A percentile compares a stretch with the other conserved stretches of the same genome.
These are phyloP conservation scores for Lactarius pseudohatsudake DNA, from an alignment of 768 basidiomycete species.

Conservation along the genomic window DNA sequence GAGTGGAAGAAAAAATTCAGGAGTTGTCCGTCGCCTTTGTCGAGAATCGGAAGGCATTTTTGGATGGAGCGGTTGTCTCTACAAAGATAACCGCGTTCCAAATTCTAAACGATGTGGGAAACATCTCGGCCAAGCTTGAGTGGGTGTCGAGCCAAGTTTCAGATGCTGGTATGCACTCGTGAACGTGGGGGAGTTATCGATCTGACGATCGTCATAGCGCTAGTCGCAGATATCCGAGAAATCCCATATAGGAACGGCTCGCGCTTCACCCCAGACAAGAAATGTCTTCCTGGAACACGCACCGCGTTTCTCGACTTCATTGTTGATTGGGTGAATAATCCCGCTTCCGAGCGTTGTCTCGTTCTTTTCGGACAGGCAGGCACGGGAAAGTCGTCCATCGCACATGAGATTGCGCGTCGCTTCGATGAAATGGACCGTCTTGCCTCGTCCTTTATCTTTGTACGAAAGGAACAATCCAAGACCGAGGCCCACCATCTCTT, in stretches of 20 bases:
- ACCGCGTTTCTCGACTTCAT: not conserved
- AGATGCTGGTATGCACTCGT: not conserved
- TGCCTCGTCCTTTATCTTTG: not conserved
- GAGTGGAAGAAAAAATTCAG: not conserved
- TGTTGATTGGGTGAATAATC: not conserved
- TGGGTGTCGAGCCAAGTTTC: no score
- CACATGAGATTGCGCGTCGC: conserved; percentile 2
- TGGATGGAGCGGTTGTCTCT: not conserved
- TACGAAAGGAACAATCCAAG: conserved; percentile 2
- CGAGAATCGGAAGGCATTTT: not conserved
- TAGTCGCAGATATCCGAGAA: no score
- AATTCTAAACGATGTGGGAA: not conserved
- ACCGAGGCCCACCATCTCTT: not conserved
- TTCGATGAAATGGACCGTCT: not conserved
- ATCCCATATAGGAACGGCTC: no score
- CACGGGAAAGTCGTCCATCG: not conserved
- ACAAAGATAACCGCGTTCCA: not conserved
- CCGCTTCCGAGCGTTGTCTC: not conserved
- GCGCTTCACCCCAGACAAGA: no score
- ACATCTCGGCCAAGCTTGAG: conserved; percentile 1
- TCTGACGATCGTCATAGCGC: no score
- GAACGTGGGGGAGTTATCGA: no score
- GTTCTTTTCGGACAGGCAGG: conserved; percentile 5
- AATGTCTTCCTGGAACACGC: not conserved
- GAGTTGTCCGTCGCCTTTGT: not conserved